Base-by-base conservation (phyloP, 2,329 filamentous ascomycete species). In the Paecilomyces fulvus region DNA sequence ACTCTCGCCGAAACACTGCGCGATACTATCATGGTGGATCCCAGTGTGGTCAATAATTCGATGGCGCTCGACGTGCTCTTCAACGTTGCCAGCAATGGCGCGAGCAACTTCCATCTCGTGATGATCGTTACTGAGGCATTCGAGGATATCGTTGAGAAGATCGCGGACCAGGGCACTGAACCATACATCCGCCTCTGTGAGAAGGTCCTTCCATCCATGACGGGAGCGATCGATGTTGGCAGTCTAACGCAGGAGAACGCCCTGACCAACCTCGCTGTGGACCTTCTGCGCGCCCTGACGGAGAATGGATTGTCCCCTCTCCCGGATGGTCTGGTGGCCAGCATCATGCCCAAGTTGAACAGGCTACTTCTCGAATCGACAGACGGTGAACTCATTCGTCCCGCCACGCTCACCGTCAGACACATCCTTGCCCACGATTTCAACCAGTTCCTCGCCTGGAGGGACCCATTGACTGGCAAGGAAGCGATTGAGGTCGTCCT, bases 371-470 rank as follows among this genome's bases (percentile, higher is more conserved):
- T 96, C 73, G 85, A 85, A 60, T 92, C 90, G 1, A 80, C 80
- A n/a, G 92, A 97, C 63, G 90, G 90, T 55, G 91, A 95, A 63
- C 80, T 99, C 25, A 83, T 97, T 56, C 88, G 92, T 59, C 88
- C 92, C 2, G 90, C 89, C 11, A 94, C 90, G 0, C 85, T 91
- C 65, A 86, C 90, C 0, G 85, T 96, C 62, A 92, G 94, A 74
- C 91, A 90, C 70, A 90, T 97, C 73, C 81, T 99, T 31, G 83
- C 86, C 62, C 91, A 96, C 70, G 94, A 96, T 67, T 87, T 92
- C 63, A 83, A 91, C 60, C 94, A 97, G 68, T 84, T 97, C 48
- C 88, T 97, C 64, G 83, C 82, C 61, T 99, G 91, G 87, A 85
- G 86, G 33, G 90, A 96, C 67, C 79, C 81, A 21, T 84, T 86